Evolutionary conservation across 495 filamentous ascomycete species (phyloP).

Genomic region (Xanthoparmelia taractica): DNA sequence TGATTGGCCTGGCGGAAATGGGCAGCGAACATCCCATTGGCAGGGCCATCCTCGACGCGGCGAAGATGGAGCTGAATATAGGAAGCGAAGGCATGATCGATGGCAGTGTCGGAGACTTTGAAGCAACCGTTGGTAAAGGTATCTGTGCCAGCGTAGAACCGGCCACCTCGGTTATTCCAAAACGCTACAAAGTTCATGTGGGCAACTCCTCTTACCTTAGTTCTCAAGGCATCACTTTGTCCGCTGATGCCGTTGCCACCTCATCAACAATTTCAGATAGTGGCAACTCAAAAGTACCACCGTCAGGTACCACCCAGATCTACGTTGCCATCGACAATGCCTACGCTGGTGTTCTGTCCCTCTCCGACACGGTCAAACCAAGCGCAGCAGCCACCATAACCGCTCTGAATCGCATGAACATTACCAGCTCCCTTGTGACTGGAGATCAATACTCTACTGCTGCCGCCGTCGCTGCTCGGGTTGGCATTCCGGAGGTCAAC

Average conservation of each 20-base stretch:
- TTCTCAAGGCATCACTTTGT: constrained; percentile 59
- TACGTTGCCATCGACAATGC: constrained; percentile 77
- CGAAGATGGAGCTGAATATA: constrained; percentile 65
- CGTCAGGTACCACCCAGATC: constrained; percentile 74
- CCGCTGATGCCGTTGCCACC: constrained; percentile 32
- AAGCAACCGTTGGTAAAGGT: constrained; percentile 75
- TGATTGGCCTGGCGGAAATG: constrained; percentile 88
- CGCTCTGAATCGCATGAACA: constrained; percentile 76
- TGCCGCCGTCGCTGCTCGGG: constrained; percentile 66
- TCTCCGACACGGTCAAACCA: constrained; percentile 85
- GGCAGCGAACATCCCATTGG: constrained; percentile 93
- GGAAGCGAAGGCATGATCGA: constrained; percentile 66
- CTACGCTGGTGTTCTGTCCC: constrained; percentile 73
- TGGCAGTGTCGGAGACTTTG: constrained; percentile 76
- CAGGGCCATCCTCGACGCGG: constrained; percentile 66
- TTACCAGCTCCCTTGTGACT: constrained; percentile 85
- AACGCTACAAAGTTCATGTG: constrained; percentile 68
- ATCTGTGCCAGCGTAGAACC: constrained; percentile 78
- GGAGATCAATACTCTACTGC: constrained; percentile 83
- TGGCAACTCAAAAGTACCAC: constrained; percentile 30
- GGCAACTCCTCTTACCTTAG: constrained; percentile 73
- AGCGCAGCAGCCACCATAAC: constrained; percentile 73
- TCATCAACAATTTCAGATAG: constrained; percentile 27
- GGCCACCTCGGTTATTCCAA: constrained; percentile 51
- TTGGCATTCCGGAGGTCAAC: constrained; percentile 67